Conservation (phyloP, 2,329 filamentous ascomycete species). For the Fusarium poae region DNA sequence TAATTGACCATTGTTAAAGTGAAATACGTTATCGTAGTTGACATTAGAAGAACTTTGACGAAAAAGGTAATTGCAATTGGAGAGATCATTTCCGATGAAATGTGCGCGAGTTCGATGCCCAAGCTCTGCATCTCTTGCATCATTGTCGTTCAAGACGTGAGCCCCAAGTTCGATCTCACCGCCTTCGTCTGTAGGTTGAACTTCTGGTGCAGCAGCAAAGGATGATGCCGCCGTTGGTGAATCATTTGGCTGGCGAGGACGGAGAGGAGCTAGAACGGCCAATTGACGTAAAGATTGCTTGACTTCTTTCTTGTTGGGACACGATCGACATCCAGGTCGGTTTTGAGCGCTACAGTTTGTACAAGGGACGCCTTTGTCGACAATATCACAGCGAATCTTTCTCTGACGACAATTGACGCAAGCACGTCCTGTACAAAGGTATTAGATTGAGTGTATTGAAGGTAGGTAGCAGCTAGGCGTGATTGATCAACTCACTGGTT, state of each 20-base stretch:
- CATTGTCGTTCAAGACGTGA: slow-evolving; percentile 1
- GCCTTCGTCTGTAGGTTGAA: background rate
- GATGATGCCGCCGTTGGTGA: background rate
- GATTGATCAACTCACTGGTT: background rate
- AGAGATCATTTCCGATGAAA: slow-evolving; percentile 13
- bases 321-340: slow-evolving; percentile 1
- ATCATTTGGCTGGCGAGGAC: background rate
- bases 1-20: slow-evolving; percentile 14
- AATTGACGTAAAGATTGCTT: background rate
- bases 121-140: slow-evolving; percentile 9
- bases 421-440: background rate
- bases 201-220: fast-evolving
- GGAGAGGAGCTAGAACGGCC: slow-evolving; percentile 1
- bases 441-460: fast-evolving
- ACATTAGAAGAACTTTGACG: background rate
- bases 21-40: slow-evolving; percentile 1
- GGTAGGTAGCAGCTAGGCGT: fast-evolving
- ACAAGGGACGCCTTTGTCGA: slow-evolving; percentile 5
- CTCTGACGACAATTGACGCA: slow-evolving; percentile 12
- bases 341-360: slow-evolving; percentile 5
- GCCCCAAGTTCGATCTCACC: slow-evolving; percentile 4
- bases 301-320: slow-evolving; percentile 4
- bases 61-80: slow-evolving; percentile 14
- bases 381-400: slow-evolving; percentile 14
- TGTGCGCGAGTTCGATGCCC: slow-evolving; percentile 16